Evolutionary conservation across 2,329 filamentous ascomycete genomes (phyloP), one percentile per base, ranked within the genome.

Genomic region (Colletotrichum musicola): DNA sequence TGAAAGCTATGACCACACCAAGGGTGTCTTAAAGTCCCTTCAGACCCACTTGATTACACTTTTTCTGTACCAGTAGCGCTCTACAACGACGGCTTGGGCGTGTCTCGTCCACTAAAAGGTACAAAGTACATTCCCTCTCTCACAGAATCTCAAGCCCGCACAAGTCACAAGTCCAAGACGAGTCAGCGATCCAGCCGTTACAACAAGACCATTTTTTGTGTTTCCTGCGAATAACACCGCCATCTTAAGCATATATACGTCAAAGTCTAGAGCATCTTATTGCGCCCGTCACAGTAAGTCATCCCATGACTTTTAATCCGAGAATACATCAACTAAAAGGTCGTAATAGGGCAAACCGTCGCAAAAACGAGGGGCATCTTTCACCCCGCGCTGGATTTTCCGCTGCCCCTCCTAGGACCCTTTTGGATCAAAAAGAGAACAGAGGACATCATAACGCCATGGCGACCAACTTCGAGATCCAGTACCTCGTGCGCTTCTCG

Each of bases 401-500:
- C 16, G 1, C 44, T 59, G 61, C 55, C 65, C 65, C 49, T 55
- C 62, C 40, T 38, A 22, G 18, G 13, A 38, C 51, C 18, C 42
- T 4, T 4, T 13, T 12, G 27, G 18, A 35, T 51, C 47, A 27
- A 14, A 9, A 35, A 42, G 22, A 2, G 12, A 22, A 46, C 14
- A 59, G 44, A 40, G 25, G n/a, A n/a, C n/a, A 38, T 44, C 25
- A 35, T 2, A 6, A 22, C 27, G 13, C 58, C 58, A 12, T 13
- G 38, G 25, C 44, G 4, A 25, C 47, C 14, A 10, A 10, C 16
- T 25, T 16, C 18, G 30, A 3, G 40, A 90, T 90, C 89, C 89
- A 97, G 71, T 98, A 93, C 76, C 86, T 99, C 69, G 90, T 99
- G 72, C 93, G 95, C 74, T 94, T 98, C 77, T 92, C 91, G 51